Conservation (phyloP, 352 stramenopile species). For the Phytopythium delawarense region DNA sequence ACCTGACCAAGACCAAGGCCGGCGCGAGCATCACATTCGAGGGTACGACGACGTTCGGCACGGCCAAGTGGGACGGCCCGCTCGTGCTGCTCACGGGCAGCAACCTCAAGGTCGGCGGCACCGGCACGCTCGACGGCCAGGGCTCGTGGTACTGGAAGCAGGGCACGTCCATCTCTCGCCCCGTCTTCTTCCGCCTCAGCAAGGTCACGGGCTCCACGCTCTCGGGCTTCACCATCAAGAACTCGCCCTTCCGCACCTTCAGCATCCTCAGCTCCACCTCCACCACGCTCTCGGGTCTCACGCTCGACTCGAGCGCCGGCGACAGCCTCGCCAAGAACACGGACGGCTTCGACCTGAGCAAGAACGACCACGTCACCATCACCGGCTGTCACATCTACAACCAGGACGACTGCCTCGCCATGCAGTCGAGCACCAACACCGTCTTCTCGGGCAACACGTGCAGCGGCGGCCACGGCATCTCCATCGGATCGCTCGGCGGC, state of each 20-base stretch:
- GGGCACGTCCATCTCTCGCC: no score
- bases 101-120: no score
- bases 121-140: no score
- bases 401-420: slow-evolving; percentile 15
- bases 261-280: slow-evolving; percentile 13
- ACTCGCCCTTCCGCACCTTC: slow-evolving; percentile 20
- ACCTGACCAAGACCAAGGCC: no score
- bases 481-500: slow-evolving; percentile 9
- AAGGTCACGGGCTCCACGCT: slow-evolving; percentile 8
- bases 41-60: no score
- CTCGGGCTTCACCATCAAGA: slow-evolving; percentile 19
- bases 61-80: no score
- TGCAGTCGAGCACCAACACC: slow-evolving; percentile 15
- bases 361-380: slow-evolving; percentile 21
- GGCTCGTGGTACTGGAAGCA: no score
- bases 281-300: slow-evolving; percentile 18
- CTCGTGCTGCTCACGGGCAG: no score
- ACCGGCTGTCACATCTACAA: slow-evolving; percentile 17
- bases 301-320: slow-evolving; percentile 20
- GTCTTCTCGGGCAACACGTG: slow-evolving; percentile 13
- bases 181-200: slow-evolving; percentile 27
- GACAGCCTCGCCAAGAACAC: slow-evolving; percentile 7
- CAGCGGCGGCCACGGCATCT: slow-evolving; percentile 16
- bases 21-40: no score
- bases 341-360: slow-evolving; percentile 16